These are phyloP conservation scores for Cryptococcus amylolentus DNA, from an alignment of 1,284 basidiomycete species.

Conservation along the genomic window DNA sequence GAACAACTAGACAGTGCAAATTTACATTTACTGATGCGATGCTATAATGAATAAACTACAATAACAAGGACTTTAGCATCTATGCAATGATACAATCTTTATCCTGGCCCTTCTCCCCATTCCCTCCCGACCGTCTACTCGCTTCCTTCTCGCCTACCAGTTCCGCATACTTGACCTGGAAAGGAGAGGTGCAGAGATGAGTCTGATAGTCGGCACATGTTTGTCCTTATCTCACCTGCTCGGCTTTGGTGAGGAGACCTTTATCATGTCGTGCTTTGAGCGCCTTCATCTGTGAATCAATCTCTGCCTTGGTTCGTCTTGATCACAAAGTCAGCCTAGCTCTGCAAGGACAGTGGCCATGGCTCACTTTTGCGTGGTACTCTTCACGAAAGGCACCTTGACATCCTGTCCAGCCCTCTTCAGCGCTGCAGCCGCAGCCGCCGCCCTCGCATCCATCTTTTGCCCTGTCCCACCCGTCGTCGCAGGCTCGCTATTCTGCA, in stretches of 20 bases:
- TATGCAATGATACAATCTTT: conserved; percentile 6
- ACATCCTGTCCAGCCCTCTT: conserved; percentile 46
- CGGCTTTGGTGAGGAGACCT: conserved; percentile 46
- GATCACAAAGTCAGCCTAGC: background rate
- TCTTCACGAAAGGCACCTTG: conserved; percentile 47
- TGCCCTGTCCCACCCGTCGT: background rate
- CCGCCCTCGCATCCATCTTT: conserved; percentile 37
- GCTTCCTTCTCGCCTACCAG: conserved; percentile 40
- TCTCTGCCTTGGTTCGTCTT: conserved; percentile 43
- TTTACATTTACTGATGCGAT: background rate
- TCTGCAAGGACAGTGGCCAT: background rate
- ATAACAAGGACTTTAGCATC: too few relatives aligned
- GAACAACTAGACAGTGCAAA: background rate
- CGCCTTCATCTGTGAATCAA: conserved; percentile 40
- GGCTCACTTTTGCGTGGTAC: conserved; percentile 44
- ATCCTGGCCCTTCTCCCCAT: background rate
- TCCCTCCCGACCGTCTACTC: conserved; percentile 25
- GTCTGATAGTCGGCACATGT: background rate
- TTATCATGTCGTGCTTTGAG: conserved; percentile 47
- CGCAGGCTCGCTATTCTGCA: conserved; percentile 3
- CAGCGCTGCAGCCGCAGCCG: conserved; percentile 43
- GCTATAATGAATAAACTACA: background rate
- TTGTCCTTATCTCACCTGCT: conserved; percentile 44
- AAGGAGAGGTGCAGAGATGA: background rate
- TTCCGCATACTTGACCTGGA: conserved; percentile 46